A percentile compares a stretch with the other conserved stretches of the same genome.
These are phyloP conservation scores for Ustilago cynodontis DNA, from an alignment of 1,284 basidiomycete species.

Conservation along the genomic window DNA sequence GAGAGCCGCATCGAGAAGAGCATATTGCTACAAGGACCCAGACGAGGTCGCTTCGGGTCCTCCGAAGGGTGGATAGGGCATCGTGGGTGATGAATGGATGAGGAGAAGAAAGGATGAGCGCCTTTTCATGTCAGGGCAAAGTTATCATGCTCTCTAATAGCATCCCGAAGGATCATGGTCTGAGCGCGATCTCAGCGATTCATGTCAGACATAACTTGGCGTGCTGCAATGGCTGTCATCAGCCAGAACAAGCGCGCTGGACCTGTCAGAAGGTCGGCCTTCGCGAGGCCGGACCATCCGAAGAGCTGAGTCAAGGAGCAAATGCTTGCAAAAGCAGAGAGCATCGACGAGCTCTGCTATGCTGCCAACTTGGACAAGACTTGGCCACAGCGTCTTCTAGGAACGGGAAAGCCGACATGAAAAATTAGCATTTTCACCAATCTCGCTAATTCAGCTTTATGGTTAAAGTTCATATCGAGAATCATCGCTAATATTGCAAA, in stretches of 20 bases:
- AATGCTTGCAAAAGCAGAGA: background rate
- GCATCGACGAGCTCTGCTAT: background rate
- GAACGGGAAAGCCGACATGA: slow-evolving; percentile 16
- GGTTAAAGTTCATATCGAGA: slow-evolving; percentile 12
- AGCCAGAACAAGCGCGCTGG: background rate
- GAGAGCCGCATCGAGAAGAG: background rate
- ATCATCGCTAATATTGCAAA: slow-evolving; percentile 35
- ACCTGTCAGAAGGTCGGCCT: background rate
- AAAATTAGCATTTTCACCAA: background rate
- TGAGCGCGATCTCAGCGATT: background rate
- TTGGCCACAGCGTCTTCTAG: slow-evolving; percentile 5
- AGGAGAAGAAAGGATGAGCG: background rate
- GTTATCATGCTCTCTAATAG: background rate
- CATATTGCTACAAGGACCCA: background rate
- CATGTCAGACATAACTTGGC: background rate
- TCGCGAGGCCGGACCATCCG: background rate
- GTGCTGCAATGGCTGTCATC: background rate
- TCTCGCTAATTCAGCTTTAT: background rate
- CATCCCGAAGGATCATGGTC: background rate
- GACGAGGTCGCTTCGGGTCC: background rate
- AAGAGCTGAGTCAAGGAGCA: background rate
- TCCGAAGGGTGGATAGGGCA: background rate
- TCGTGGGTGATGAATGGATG: background rate
- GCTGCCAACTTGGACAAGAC: background rate
- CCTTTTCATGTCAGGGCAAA: background rate